A percentile compares a stretch with the other conserved stretches of the same genome.
These are phyloP conservation scores for Mycena galopus DNA, from an alignment of 768 basidiomycete genomes.

Conservation along the genomic window DNA sequence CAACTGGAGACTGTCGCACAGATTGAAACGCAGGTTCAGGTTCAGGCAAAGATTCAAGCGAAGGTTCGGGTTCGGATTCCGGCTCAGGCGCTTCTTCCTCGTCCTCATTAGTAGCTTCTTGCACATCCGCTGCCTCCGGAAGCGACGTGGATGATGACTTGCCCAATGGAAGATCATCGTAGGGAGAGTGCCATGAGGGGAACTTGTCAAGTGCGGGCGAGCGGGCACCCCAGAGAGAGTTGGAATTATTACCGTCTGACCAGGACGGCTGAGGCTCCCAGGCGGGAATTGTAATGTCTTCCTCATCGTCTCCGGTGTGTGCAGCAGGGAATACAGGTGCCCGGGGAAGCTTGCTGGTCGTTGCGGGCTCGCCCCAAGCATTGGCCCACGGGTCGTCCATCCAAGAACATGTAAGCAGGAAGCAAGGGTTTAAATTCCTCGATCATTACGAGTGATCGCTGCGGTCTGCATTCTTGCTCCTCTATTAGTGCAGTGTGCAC, in stretches of 20 bases:
- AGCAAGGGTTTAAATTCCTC: slow-evolving; percentile 17
- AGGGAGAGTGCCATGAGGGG: slow-evolving; percentile 48
- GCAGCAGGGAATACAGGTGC: slow-evolving; percentile 15
- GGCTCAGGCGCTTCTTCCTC: slow-evolving; percentile 7
- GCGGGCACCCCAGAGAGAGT: slow-evolving; percentile 32
- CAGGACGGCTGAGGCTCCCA: slow-evolving; percentile 60
- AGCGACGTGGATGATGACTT: slow-evolving; percentile 31
- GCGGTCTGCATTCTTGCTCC: background rate
- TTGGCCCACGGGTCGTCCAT: slow-evolving; percentile 88
- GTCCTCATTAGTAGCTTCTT: slow-evolving; percentile 31
- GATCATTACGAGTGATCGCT: slow-evolving; percentile 13
- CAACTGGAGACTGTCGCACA: slow-evolving; percentile 27
- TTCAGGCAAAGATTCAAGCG: slow-evolving; percentile 2
- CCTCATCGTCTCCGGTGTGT: slow-evolving; percentile 49
- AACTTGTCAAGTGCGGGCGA: slow-evolving; percentile 33
- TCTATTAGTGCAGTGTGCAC: too few species aligned
- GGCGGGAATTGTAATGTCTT: slow-evolving; percentile 68
- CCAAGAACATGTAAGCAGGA: background rate
- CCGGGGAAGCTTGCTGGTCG: slow-evolving; percentile 36
- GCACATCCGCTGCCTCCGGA: slow-evolving; percentile 17
- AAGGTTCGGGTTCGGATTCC: background rate
- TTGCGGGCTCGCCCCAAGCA: slow-evolving; percentile 70
- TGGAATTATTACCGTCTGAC: slow-evolving; percentile 49
- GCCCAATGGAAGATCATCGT: slow-evolving; percentile 56
- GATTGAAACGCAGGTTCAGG: background rate